These are phyloP conservation scores for Colletotrichum sidae DNA, from an alignment of 2,329 filamentous ascomycete genomes.

Conservation along the genomic window DNA sequence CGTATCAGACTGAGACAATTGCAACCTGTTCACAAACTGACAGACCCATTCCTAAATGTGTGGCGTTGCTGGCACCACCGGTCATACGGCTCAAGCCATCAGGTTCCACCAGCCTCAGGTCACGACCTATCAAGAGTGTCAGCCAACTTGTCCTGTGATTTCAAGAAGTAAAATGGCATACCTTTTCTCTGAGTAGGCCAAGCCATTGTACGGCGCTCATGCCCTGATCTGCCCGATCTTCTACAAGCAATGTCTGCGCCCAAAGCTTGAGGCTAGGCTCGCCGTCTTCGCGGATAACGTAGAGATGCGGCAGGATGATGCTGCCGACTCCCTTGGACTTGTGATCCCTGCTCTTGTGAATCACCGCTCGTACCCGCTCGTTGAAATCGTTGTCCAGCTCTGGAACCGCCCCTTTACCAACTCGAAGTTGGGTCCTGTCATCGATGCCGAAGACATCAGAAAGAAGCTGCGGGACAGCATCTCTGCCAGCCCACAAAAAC, in stretches of 20 bases:
- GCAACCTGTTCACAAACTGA: too few species aligned
- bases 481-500: slow-evolving; percentile 95
- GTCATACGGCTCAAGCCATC: too few species aligned
- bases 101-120: too few species aligned
- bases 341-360: slow-evolving; percentile 93
- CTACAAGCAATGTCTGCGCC: slow-evolving; percentile 95
- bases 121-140: too few species aligned
- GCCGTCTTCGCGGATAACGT: slow-evolving; percentile 93
- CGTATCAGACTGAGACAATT: too few species aligned
- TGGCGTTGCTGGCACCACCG: too few species aligned
- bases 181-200: slow-evolving; percentile 93
- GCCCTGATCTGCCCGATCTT: slow-evolving; percentile 94
- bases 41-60: too few species aligned
- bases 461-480: slow-evolving; percentile 90
- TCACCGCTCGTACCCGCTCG: slow-evolving; percentile 88
- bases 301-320: slow-evolving; percentile 92
- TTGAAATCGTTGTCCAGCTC: slow-evolving; percentile 97
- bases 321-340: slow-evolving; percentile 88
- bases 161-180: slow-evolving; percentile 50
- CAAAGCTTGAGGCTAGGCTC: slow-evolving; percentile 95
- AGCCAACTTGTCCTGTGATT: too few species aligned
- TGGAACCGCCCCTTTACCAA: slow-evolving; percentile 89
- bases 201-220: slow-evolving; percentile 95
- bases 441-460: slow-evolving; percentile 90
- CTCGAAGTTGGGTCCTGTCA: slow-evolving; percentile 85